Percentiles rank a stretch among this genome's conserved stretches.
These are phyloP conservation scores for Anisogramma anomala DNA, from an alignment of 2,329 filamentous ascomycete species.

Conservation along the genomic window DNA sequence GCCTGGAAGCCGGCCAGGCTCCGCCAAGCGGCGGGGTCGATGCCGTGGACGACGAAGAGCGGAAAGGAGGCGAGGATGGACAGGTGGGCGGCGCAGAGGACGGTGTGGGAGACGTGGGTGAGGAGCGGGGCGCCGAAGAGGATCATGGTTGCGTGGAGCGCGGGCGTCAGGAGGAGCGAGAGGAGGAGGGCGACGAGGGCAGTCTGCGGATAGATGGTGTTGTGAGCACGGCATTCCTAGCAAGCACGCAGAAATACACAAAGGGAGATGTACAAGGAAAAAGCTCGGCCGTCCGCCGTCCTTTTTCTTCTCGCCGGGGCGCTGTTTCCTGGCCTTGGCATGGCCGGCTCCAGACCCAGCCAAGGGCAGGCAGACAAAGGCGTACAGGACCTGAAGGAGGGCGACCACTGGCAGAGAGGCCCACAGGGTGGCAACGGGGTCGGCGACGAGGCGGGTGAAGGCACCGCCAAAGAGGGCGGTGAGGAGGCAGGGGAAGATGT, in stretches of 20 bases:
- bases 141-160: slow-evolving; percentile 52
- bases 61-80: slow-evolving; percentile 68
- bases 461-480: slow-evolving; percentile 19
- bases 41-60: slow-evolving; percentile 74
- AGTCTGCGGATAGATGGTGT: slow-evolving; percentile 23
- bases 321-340: slow-evolving; percentile 36
- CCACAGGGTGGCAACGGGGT: slow-evolving; percentile 22
- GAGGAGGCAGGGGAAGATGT: slow-evolving; percentile 21
- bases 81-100: slow-evolving; percentile 71
- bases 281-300: slow-evolving; percentile 33
- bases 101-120: slow-evolving; percentile 65
- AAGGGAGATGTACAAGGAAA: slow-evolving; percentile 32
- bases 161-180: slow-evolving; percentile 59
- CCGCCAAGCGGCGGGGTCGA: slow-evolving; percentile 61
- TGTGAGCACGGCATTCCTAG: slow-evolving; percentile 4
- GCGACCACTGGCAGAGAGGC: slow-evolving; percentile 21
- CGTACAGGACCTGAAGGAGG: slow-evolving; percentile 35
- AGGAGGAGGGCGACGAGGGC: slow-evolving; percentile 39
- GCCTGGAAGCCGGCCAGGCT: slow-evolving; percentile 52
- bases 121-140: slow-evolving; percentile 88
- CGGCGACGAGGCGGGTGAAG: slow-evolving; percentile 22
- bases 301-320: slow-evolving; percentile 38
- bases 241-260: neutral
- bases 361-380: slow-evolving; percentile 50
- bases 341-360: slow-evolving; percentile 33